These are phyloP conservation scores for Penicillium palitans DNA, from an alignment of 2,329 filamentous ascomycete species.

Conservation along the genomic window DNA sequence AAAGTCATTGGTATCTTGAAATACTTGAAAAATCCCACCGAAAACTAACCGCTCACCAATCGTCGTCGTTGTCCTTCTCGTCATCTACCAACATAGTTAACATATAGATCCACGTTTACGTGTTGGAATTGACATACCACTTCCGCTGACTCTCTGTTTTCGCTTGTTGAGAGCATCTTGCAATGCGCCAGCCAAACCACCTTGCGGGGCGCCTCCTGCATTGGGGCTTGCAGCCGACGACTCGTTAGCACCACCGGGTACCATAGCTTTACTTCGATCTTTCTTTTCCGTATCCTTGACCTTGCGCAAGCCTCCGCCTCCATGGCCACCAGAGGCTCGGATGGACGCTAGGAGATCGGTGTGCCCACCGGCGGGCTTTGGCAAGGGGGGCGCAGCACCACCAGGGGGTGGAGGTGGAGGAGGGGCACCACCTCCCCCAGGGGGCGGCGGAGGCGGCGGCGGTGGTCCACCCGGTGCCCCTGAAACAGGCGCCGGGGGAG, in stretches of 20 bases:
- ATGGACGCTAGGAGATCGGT: constrained; percentile 51
- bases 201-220: constrained; percentile 52
- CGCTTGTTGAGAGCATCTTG: constrained; percentile 75
- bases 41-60: constrained; percentile 39
- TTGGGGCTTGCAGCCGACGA: constrained; percentile 54
- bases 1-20: constrained; percentile 22
- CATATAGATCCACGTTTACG: not conserved
- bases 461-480: constrained; percentile 41
- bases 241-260: constrained; percentile 56
- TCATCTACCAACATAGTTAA: constrained; percentile 43
- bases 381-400: constrained; percentile 47
- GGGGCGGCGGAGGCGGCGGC: constrained; percentile 46
- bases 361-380: constrained; percentile 40
- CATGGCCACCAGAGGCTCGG: constrained; percentile 57
- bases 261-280: constrained; percentile 47
- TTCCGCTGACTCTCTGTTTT: constrained; percentile 92
- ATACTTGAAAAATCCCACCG: constrained; percentile 8
- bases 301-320: constrained; percentile 46
- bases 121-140: constrained; percentile 66
- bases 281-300: constrained; percentile 49
- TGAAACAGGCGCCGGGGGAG: constrained; percentile 44
- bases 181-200: constrained; percentile 78
- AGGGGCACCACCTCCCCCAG: constrained; percentile 52
- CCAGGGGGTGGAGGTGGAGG: constrained; percentile 49
- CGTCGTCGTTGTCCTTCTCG: constrained; percentile 49